These are phyloP conservation scores for Coemansia sp. DNA, from an alignment of 192 early-diverging fungal species.

Conservation along the genomic window DNA sequence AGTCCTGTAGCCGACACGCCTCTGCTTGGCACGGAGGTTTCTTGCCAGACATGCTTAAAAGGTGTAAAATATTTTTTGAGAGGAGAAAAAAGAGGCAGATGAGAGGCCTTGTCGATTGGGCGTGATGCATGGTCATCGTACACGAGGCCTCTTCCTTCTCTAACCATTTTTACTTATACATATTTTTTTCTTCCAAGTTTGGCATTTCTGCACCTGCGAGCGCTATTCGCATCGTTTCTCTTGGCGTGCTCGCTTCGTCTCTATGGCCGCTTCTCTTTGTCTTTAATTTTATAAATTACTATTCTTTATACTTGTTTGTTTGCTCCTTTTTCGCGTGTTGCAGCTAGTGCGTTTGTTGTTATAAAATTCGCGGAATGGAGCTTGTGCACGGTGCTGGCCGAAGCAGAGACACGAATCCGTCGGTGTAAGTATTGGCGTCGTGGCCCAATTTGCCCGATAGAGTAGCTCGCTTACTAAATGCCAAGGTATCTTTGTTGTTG, in stretches of 20 bases:
- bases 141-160: background rate
- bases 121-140: background rate
- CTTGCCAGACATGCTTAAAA: constrained; percentile 5
- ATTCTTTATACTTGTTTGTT: background rate
- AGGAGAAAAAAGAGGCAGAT: background rate
- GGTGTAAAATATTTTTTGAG: background rate
- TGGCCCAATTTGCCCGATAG: background rate
- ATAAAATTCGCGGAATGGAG: constrained; percentile 17
- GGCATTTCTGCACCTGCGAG: background rate
- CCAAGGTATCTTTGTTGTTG: background rate
- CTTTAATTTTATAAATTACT: background rate
- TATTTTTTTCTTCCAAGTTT: background rate
- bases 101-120: no score
- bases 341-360: background rate
- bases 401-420: background rate
- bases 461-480: background rate
- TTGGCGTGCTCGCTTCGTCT: background rate
- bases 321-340: background rate
- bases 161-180: background rate
- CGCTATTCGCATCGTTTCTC: no score
- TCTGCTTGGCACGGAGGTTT: constrained; percentile 45
- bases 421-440: background rate
- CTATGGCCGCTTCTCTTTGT: background rate
- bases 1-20: constrained; percentile 48
- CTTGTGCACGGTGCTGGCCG: constrained; percentile 7